phyloP scores from a whole-genome alignment of 2,329 filamentous ascomycete genomes.

The Clarireedia paspali region DNA sequence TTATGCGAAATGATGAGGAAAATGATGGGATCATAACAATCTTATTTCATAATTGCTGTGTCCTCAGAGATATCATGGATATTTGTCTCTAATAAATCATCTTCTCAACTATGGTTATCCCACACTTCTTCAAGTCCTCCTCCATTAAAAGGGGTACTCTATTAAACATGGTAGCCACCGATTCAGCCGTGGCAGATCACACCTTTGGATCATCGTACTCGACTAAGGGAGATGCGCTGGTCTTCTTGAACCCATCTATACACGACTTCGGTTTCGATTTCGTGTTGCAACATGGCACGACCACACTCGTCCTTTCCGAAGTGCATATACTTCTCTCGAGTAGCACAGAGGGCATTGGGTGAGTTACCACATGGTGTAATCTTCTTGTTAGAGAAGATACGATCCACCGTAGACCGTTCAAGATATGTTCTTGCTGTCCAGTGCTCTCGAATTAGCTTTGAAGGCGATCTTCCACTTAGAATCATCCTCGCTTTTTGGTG shows the following conservation, averaged over 20 bases:
- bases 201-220: slow-evolving; percentile 75
- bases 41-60: background rate
- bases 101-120: slow-evolving; percentile 67
- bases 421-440: slow-evolving; percentile 62
- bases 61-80: background rate
- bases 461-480: slow-evolving; percentile 65
- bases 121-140: slow-evolving; percentile 70
- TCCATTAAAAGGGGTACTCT: slow-evolving; percentile 49
- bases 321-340: slow-evolving; percentile 85
- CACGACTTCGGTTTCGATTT: slow-evolving; percentile 70
- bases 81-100: slow-evolving; percentile 32
- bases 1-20: too few relatives aligned
- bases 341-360: slow-evolving; percentile 84
- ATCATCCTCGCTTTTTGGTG: slow-evolving; percentile 58
- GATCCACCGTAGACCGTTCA: slow-evolving; percentile 68
- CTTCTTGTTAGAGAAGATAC: slow-evolving; percentile 58
- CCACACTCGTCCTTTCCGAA: slow-evolving; percentile 80
- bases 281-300: slow-evolving; percentile 71
- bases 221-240: slow-evolving; percentile 68
- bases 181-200: slow-evolving; percentile 77
- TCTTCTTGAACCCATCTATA: slow-evolving; percentile 70
- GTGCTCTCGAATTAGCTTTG: slow-evolving; percentile 65
- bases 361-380: slow-evolving; percentile 71
- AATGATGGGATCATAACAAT: too few relatives aligned
- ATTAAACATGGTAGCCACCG: slow-evolving; percentile 59